Evolutionary conservation across 2,329 filamentous ascomycete genomes (phyloP).

Genomic region (Beauveria medogensis): DNA sequence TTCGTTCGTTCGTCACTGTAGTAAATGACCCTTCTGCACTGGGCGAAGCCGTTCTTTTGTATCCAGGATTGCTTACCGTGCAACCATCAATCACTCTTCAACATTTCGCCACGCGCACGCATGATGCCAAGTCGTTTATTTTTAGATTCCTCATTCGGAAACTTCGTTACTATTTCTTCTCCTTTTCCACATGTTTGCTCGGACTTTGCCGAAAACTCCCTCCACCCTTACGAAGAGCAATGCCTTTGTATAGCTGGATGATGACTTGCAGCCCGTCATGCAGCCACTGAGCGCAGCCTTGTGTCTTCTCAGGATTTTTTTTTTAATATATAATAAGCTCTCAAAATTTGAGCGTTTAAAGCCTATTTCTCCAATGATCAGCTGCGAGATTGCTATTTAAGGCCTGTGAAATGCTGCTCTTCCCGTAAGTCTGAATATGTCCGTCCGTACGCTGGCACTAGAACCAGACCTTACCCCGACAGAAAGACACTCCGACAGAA

Average conservation of each 20-base stretch:
- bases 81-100: background rate
- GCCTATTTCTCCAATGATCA: accelerated
- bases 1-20: background rate
- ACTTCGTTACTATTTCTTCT: too few relatives aligned
- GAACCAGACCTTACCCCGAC: too few relatives aligned
- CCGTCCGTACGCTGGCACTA: too few relatives aligned
- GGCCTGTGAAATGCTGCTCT: background rate
- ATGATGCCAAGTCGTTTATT: background rate
- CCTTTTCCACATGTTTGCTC: background rate
- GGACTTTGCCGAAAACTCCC: background rate
- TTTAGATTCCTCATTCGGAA: too few relatives aligned
- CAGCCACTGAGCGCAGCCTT: background rate
- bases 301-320: too few relatives aligned
- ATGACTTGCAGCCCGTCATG: background rate
- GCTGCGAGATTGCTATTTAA: background rate
- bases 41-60: background rate
- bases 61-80: background rate
- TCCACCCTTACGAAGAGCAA: background rate
- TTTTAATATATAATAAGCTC: too few relatives aligned
- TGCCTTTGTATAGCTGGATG: background rate
- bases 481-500: too few relatives aligned
- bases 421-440: background rate
- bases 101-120: background rate
- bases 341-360: too few relatives aligned
- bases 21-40: background rate